Evolutionary conservation across 352 stramenopile genomes (phyloP), one percentile per base, ranked within the genome.

Genomic region (Phytophthora fragariaefolia): DNA sequence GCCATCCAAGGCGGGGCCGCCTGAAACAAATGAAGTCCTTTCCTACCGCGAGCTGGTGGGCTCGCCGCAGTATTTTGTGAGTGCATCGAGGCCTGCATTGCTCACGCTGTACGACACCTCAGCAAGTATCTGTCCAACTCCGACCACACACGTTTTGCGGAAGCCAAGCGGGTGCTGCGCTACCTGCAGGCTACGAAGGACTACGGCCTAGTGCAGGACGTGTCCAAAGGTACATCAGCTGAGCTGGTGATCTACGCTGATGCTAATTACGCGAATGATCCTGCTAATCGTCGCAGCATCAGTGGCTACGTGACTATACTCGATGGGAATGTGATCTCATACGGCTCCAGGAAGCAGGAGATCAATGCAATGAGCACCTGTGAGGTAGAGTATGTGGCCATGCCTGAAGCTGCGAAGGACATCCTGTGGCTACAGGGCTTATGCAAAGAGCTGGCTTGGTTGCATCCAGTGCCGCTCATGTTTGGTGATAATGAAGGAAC

Each of bases 221-320:
- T 68, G 2, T 15, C 28, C 5, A 2, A 36, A 36, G 28, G 28
- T 13, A 10, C 13, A 34, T 15, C 18, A 7, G 12, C 9, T 22
- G 38, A 23, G 9, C 38, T 46, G 20, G 4, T 6, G 7, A 15
- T 43, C 0, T 77, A 53, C 13, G 63, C 63, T 2, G 62, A 76
- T 18, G 64, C 64, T 6, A 59, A 74, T 20, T 77, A 69, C 26
- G 59, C 59, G 0, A 77, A 74, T 15, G 59, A 74, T 17, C 2
- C 12, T 36, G 28, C 5, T 1, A 1, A 36, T 36, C 28, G 28
- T 1, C 28, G 28, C 28, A 36, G 28, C 28, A 36, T 36, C 13
- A 36, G 28, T 10, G 28, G 28, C 5, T 36, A 36, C 4, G 3
- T 36, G 28, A 36, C 28, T 7, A 36, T 36, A 10, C 28, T 36